A percentile compares a stretch with the other conserved stretches of the same genome.
These are phyloP conservation scores for Blastomyces emzantsi DNA, from an alignment of 2,329 filamentous ascomycete species.

Conservation along the genomic window DNA sequence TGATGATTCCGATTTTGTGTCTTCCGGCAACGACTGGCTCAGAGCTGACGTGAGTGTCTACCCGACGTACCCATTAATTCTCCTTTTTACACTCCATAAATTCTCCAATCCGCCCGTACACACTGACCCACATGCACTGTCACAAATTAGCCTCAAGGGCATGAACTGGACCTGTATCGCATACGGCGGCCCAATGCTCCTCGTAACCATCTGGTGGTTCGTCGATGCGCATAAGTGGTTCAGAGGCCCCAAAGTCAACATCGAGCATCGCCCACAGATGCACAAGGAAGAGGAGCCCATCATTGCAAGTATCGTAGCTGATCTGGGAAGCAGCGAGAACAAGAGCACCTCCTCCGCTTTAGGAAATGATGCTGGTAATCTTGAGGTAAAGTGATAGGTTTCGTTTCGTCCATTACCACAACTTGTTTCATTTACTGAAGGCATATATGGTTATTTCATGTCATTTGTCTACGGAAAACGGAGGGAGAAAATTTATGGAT, in stretches of 20 bases:
- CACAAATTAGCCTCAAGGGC: constrained; percentile 26
- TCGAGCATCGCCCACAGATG: constrained; percentile 42
- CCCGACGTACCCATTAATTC: not conserved
- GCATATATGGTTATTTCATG: not conserved
- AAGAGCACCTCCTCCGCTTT: not conserved
- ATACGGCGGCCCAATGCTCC: constrained; percentile 55
- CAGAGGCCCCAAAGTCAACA: constrained; percentile 59
- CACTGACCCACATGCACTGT: not conserved
- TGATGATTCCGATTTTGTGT: constrained; percentile 62
- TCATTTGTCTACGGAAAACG: not conserved
- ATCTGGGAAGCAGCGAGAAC: not conserved
- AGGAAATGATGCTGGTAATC: not conserved
- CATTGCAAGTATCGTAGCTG: not conserved
- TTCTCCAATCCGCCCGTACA: constrained; percentile 10
- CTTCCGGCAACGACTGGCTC: constrained; percentile 50
- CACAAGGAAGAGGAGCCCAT: not conserved
- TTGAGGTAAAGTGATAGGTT: not conserved
- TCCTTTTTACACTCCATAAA: not conserved
- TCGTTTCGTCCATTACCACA: not conserved
- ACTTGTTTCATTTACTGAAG: not conserved
- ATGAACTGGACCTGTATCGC: constrained; percentile 66
- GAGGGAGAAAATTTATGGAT: not conserved
- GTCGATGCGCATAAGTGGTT: constrained; percentile 59
- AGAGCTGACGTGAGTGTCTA: constrained; percentile 39
- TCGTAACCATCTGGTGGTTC: constrained; percentile 53